Conservation (phyloP, 148 eudicot genomes). For the Rhododendron williamsianum region DNA sequence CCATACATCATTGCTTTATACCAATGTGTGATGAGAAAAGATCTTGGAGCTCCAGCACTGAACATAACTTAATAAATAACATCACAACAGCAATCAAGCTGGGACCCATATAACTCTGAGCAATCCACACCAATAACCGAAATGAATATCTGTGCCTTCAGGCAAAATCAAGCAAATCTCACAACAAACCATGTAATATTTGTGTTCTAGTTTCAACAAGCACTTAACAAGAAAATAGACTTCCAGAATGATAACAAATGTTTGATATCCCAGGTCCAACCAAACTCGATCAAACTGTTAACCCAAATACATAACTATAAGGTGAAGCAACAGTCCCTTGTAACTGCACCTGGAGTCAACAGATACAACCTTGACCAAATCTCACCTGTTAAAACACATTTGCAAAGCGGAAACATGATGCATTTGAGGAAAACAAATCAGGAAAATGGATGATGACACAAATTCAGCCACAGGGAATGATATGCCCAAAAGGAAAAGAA, state of each 20-base stretch:
- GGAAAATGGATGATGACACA: neutral
- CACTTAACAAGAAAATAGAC: neutral
- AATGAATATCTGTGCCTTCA: neutral
- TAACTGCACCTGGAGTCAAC: neutral
- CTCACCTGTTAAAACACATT: neutral
- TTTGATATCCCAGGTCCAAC: neutral
- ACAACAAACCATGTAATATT: neutral
- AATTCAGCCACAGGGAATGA: neutral
- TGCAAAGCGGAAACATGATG: neutral
- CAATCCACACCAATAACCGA: neutral
- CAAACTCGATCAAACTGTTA: neutral
- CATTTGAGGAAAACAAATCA: neutral
- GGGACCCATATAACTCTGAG: neutral
- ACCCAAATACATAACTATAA: neutral
- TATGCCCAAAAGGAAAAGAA: neutral
- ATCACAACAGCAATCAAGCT: neutral
- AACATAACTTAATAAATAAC: neutral
- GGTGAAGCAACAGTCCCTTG: neutral
- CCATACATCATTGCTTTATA: too few relatives aligned
- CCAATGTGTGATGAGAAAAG: neutral
- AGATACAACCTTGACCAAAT: neutral
- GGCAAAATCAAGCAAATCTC: neutral
- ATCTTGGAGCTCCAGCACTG: neutral
- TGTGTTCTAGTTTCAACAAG: conserved; percentile 1
- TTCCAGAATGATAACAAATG: neutral